phyloP scores from a whole-genome alignment of 2,329 filamentous ascomycete genomes.

The Atkinsonella texensis region DNA sequence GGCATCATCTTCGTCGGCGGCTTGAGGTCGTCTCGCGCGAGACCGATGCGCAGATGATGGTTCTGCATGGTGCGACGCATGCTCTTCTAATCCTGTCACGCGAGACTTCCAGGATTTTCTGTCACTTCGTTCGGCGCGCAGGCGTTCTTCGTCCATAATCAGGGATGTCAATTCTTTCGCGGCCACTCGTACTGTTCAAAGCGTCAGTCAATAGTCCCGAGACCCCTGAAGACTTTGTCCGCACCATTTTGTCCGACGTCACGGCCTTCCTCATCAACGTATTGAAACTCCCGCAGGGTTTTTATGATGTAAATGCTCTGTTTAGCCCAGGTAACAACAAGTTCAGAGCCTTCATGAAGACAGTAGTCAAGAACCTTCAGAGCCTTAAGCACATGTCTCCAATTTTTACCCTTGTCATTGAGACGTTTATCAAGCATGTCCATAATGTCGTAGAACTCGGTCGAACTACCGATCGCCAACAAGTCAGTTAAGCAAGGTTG shows the following conservation, averaged over 20 bases:
- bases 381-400: slow-evolving; percentile 95
- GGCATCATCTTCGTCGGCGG: slow-evolving; percentile 69
- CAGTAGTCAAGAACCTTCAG: slow-evolving; percentile 97
- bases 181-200: slow-evolving; percentile 66
- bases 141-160: slow-evolving; percentile 83
- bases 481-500: neutral
- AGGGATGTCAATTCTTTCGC: slow-evolving; percentile 91
- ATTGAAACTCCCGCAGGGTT: slow-evolving; percentile 92
- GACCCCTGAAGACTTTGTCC: slow-evolving; percentile 20
- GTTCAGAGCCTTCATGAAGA: slow-evolving; percentile 89
- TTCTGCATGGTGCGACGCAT: slow-evolving; percentile 35
- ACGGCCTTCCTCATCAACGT: slow-evolving; percentile 86
- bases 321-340: slow-evolving; percentile 94
- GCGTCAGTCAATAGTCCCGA: slow-evolving; percentile 5
- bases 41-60: slow-evolving; percentile 30
- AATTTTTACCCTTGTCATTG: slow-evolving; percentile 99
- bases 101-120: slow-evolving; percentile 94
- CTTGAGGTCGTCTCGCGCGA: slow-evolving; percentile 33
- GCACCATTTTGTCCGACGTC: slow-evolving; percentile 94
- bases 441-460: slow-evolving; percentile 99
- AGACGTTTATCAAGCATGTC: slow-evolving; percentile 98
- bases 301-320: slow-evolving; percentile 99
- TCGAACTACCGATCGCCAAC: slow-evolving; percentile 46
- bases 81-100: slow-evolving; percentile 86
- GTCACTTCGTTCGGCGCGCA: slow-evolving; percentile 82